These are phyloP conservation scores for Coemansia sp. DNA, from an alignment of 192 early-diverging fungal genomes.

Conservation along the genomic window DNA sequence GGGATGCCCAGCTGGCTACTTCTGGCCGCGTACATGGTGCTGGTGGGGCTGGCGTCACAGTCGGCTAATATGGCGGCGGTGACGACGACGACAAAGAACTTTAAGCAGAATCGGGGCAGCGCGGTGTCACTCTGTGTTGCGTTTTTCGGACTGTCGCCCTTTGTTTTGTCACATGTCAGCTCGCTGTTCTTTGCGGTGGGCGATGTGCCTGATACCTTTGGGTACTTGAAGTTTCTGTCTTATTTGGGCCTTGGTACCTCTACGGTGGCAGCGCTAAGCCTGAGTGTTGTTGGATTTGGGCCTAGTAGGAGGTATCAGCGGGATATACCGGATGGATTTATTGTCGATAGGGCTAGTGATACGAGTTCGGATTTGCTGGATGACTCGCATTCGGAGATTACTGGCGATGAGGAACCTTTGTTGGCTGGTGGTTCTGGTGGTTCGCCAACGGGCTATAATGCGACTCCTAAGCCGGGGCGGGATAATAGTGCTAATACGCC, in stretches of 20 bases:
- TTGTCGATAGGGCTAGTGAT: constrained; percentile 25
- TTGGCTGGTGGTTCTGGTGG: neutral
- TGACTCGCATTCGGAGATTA: neutral
- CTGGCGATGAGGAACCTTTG: constrained; percentile 28
- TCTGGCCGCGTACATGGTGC: constrained; percentile 41
- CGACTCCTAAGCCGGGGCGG: constrained; percentile 1
- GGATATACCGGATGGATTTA: constrained; percentile 43
- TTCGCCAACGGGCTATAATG: constrained; percentile 4
- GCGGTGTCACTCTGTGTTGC: constrained; percentile 63
- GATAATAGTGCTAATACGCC: neutral
- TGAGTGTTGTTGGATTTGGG: constrained; percentile 48
- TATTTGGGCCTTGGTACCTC: constrained; percentile 35
- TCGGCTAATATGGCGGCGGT: constrained; percentile 63
- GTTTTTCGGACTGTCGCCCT: constrained; percentile 64
- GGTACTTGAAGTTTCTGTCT: constrained; percentile 45
- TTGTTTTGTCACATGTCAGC: constrained; percentile 61
- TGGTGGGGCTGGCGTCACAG: constrained; percentile 60
- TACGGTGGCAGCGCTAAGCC: constrained; percentile 16
- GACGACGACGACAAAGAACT: constrained; percentile 62
- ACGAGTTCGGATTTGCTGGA: constrained; percentile 25
- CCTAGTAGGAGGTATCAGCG: constrained; percentile 28
- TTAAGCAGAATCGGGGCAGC: constrained; percentile 56
- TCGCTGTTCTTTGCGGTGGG: constrained; percentile 49
- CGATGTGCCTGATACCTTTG: constrained; percentile 44
- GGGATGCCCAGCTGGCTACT: constrained; percentile 36